Evolutionary conservation across 2,329 filamentous ascomycete species (phyloP), one percentile per base, ranked within the genome.

Genomic region (Westerdykella aurantiaca): DNA sequence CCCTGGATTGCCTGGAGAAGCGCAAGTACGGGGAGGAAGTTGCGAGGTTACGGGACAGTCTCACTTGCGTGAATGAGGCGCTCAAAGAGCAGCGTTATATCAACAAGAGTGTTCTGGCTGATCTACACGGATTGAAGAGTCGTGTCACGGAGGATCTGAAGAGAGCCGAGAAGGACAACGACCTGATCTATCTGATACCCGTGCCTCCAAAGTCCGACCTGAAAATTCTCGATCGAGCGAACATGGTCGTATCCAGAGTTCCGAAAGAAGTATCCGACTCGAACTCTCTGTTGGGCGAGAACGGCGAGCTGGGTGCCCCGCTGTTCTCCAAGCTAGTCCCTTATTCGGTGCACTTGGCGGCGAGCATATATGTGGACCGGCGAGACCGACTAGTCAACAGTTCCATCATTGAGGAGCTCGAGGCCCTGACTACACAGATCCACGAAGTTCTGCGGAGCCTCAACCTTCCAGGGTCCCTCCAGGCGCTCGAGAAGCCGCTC

Each of bases 21-120:
- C 77, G 85, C 39, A 94, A 85, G 61, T 98, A 96, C 53, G 93
- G 93, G 38, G 93, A 98, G 63, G 93, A 98, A 71, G 85, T 98
- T 16, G 88, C 93, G 1, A 78, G 93, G 9, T 67, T 98, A 41
- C 78, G 80, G 37, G 91, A 97, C 58, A 88, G 88, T 43, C 76
- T 95, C 44, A 74, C 76, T 0, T 96, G 90, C 56, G 86, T 89
- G 6, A 86, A 83, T 39, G 88, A 96, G 51, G 93, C 88, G 0
- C 70, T 98, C 46, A 93, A 87, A 65, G 90, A 96, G 68, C 80
- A 81, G 23, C 80, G 81, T 39, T 89, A 90, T 64, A 77, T 97
- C 45, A 93, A 84, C 67, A 89, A 88, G 57, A 74, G 80, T 0
- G 88, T 98, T 0, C 72, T 87, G 3, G 84, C 84, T 1, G 93